Base-by-base conservation (phyloP, 2,329 filamentous ascomycete species). In the Fusarium mangiferae region DNA sequence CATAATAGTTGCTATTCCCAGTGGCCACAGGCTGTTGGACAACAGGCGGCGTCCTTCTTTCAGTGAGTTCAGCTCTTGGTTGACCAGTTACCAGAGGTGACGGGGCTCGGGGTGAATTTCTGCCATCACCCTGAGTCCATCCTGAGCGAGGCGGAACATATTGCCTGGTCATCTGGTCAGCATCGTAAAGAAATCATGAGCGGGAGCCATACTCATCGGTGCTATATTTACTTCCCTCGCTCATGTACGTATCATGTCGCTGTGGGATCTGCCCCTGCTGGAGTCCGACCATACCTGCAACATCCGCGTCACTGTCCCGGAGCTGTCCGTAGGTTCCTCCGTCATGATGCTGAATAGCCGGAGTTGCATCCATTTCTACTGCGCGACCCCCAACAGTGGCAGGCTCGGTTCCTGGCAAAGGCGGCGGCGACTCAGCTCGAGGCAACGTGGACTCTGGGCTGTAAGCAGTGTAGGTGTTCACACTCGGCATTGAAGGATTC, bases 331-430 rank as follows among this genome's bases (percentile, higher is more conserved):
- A 87, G 63, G 86, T 84, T 26, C 83, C 86, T 71, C 84, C 86
- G 20, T 82, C 83, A 44, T 77, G 77, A 20, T 83, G 84, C 6
- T 83, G 71, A 35, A 82, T 83, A 62, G 82, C 80, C n/a, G 87
- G 87, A 61, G 85, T 87, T 39, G 92, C 91, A 80, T 95, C 92
- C 93, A 97, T 95, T 81, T 96, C 94, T 60, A 95, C 89, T 6
- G 92, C 90, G 78, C 92, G 91, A 15, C 91, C 91, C 18, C 91
- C 81, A 39, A 81, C 75, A n/a, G 78, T 72, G 52, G 81, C 75
- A 65, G 84, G 79, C 46, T 84, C 82, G 51, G 83, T 79, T 44
- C 84, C 85, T 7, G 88, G 86, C 26, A 92, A 80, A 11, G 91
- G 91, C 22, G 91, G 90, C 14, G 90, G 90, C 4, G 90, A 91